phyloP scores from a whole-genome alignment of 495 filamentous ascomycete species.

The Sordaria brevicollis region DNA sequence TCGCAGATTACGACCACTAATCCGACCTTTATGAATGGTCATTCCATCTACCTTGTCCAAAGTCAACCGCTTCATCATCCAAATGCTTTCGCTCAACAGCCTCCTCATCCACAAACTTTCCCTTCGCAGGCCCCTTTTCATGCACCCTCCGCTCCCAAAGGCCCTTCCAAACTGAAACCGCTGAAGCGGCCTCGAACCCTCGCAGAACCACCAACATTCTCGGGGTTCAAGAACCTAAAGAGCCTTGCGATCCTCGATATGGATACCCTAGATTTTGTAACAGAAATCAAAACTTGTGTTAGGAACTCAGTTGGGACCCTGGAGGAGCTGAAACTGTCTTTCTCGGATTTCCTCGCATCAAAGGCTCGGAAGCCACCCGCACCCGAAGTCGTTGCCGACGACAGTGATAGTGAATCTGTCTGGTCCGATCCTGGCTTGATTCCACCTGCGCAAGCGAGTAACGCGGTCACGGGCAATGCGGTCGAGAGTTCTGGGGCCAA shows the following conservation, averaged over 20 bases:
- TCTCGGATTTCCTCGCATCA: constrained; percentile 40
- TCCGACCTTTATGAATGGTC: background rate
- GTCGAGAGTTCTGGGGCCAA: constrained; percentile 24
- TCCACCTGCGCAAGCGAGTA: background rate
- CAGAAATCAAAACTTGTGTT: constrained; percentile 44
- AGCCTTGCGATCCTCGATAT: constrained; percentile 47
- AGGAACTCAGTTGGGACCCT: constrained; percentile 39
- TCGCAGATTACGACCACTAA: background rate
- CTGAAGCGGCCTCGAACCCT: constrained; percentile 9
- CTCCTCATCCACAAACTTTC: constrained; percentile 7
- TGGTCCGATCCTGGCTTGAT: background rate
- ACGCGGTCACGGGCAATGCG: background rate
- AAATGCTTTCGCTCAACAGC: background rate
- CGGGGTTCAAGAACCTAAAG: constrained; percentile 45
- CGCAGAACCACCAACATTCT: constrained; percentile 37
- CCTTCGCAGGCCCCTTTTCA: constrained; percentile 9
- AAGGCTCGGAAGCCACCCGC: constrained; percentile 39
- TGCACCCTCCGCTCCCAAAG: constrained; percentile 12
- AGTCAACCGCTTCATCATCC: constrained; percentile 1
- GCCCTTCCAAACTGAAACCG: constrained; percentile 9
- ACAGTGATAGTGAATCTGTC: constrained; percentile 9
- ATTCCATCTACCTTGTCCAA: background rate
- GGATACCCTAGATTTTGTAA: constrained; percentile 42
- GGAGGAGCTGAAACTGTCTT: constrained; percentile 44
- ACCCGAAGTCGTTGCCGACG: constrained; percentile 36